Evolutionary conservation across 139 green algal genomes (phyloP).

Genomic region (Penium margaritaceum): DNA sequence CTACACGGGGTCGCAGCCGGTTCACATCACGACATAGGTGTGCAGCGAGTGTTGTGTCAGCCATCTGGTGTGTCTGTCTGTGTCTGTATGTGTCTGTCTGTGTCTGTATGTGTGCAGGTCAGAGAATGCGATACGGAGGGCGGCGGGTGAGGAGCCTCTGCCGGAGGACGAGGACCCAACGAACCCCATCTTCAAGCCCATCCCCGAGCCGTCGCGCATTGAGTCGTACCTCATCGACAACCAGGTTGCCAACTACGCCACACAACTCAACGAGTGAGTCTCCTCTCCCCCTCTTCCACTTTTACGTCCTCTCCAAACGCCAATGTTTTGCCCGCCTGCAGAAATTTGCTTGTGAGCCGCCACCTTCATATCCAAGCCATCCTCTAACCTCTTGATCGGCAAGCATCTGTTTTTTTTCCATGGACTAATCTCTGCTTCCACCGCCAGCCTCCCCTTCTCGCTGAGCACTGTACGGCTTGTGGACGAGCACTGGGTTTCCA

Average conservation of each 20-base stretch:
- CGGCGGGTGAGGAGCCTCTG: slow-evolving; percentile 79
- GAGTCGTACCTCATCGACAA: slow-evolving; percentile 78
- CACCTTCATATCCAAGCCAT: too few relatives aligned
- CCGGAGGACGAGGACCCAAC: slow-evolving; percentile 87
- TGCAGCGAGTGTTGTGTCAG: too few relatives aligned
- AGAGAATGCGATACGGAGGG: slow-evolving; percentile 75
- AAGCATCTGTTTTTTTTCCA: background rate
- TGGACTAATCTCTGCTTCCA: background rate
- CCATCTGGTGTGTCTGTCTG: background rate
- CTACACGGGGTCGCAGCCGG: too few relatives aligned
- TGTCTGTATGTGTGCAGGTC: slow-evolving; percentile 36
- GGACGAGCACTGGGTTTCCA: too few relatives aligned
- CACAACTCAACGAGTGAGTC: slow-evolving; percentile 46
- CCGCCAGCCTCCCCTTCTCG: too few relatives aligned
- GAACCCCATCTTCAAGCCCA: slow-evolving; percentile 72
- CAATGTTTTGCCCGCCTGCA: background rate
- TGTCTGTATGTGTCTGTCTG: too few relatives aligned
- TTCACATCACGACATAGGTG: too few relatives aligned
- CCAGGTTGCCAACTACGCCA: slow-evolving; percentile 54
- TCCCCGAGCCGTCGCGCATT: slow-evolving; percentile 76
- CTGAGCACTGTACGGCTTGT: too few relatives aligned
- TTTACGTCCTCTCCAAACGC: too few relatives aligned
- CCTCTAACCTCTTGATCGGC: too few relatives aligned
- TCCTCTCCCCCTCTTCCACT: background rate
- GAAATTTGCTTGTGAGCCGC: background rate